phyloP scores from a whole-genome alignment of 2,329 filamentous ascomycete genomes.

The Fusarium sublunatum region DNA sequence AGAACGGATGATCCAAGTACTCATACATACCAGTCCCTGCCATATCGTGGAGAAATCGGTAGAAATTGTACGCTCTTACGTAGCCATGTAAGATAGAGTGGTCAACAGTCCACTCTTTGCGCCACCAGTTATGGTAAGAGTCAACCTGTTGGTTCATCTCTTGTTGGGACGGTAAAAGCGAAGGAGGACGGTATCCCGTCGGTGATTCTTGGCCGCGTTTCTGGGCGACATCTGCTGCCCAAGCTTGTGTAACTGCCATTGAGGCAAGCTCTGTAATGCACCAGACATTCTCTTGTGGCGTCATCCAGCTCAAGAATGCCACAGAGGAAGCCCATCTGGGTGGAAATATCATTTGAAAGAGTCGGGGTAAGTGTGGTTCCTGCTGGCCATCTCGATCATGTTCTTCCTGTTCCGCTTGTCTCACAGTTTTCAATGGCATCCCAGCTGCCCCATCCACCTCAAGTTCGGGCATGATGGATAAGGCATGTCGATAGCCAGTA shows the following conservation, averaged over 20 bases:
- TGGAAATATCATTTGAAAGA: conserved; percentile 10
- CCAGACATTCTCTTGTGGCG: conserved; percentile 11
- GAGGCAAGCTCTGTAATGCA: conserved; percentile 2
- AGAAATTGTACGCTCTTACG: not conserved
- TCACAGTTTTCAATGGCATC: not conserved
- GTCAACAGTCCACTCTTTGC: conserved; percentile 1
- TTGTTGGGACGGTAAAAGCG: not conserved
- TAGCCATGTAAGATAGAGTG: not conserved
- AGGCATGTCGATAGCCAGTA: conserved; percentile 6
- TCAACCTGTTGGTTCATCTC: conserved; percentile 2
- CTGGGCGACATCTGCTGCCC: not conserved
- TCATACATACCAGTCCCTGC: not conserved
- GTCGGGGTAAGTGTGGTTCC: not conserved
- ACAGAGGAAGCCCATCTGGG: conserved; percentile 5
- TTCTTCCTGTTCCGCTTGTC: not conserved
- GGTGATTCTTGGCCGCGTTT: not conserved
- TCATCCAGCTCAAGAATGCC: conserved; percentile 7
- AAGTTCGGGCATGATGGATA: conserved; percentile 3
- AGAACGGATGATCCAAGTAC: not conserved
- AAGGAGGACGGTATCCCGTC: not conserved
- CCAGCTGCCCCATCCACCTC: conserved; percentile 5
- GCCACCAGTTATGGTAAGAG: conserved; percentile 9
- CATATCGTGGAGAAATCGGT: not conserved
- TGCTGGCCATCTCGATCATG: not conserved
- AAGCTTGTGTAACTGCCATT: conserved; percentile 2